A percentile compares a stretch with the other conserved stretches of the same genome.
These are phyloP conservation scores for Pharus latifolius DNA, from an alignment of 176 grass and related monocot species.

Conservation along the genomic window DNA sequence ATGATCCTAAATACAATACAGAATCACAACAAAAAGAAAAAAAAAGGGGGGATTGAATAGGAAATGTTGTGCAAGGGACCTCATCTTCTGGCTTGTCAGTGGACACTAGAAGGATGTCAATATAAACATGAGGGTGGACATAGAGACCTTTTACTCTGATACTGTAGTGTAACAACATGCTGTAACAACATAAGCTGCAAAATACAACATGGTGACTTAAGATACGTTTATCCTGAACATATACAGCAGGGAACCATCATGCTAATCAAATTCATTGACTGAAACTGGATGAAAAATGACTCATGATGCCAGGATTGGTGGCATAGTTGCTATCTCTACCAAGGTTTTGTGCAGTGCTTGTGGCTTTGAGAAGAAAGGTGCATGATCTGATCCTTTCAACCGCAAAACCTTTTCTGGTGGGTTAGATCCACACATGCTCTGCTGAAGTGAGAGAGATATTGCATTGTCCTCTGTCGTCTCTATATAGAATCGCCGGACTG, in stretches of 20 bases:
- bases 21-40: no score
- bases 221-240: background rate
- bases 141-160: background rate
- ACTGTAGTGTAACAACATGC: background rate
- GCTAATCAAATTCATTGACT: background rate
- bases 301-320: constrained; percentile 23
- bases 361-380: constrained; percentile 95
- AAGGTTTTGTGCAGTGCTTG: constrained; percentile 76
- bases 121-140: background rate
- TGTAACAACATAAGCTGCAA: background rate
- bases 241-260: constrained; percentile 4
- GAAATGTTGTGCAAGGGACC: no score
- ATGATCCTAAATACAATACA: no score
- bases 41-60: no score
- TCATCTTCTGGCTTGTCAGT: background rate
- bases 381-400: constrained; percentile 80
- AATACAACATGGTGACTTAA: background rate
- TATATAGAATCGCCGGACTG: constrained; percentile 67
- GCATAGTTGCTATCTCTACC: constrained; percentile 63
- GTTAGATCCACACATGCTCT: constrained; percentile 51
- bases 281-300: background rate
- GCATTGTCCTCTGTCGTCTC: constrained; percentile 86
- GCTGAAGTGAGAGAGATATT: constrained; percentile 58
- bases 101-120: background rate
- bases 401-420: constrained; percentile 72